phyloP scores from a whole-genome alignment of 108 stramenopile species.

The Cyclotella cryptica region DNA sequence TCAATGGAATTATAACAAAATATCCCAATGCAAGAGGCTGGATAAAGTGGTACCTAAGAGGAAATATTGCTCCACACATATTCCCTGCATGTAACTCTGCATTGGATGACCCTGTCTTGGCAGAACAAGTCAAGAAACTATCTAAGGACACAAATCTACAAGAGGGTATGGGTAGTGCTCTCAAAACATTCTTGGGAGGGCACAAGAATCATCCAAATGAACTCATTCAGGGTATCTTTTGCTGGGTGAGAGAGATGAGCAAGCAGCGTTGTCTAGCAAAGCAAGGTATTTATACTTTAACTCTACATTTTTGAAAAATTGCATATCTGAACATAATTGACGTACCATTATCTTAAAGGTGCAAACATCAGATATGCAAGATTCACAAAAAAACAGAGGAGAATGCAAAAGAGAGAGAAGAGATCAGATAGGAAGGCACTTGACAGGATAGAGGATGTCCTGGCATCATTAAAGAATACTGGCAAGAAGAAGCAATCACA shows the following conservation, averaged over 20 bases:
- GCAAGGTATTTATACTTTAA: neutral
- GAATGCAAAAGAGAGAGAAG: neutral
- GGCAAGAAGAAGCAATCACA: neutral
- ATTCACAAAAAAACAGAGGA: neutral
- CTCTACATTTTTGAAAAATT: no score
- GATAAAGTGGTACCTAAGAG: constrained; percentile 1
- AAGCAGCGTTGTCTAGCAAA: neutral
- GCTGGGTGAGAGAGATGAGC: neutral
- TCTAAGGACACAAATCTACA: neutral
- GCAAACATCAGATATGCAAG: neutral
- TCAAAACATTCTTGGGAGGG: neutral
- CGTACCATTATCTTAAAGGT: neutral
- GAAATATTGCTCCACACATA: neutral
- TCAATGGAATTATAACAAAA: neutral
- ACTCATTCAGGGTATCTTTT: neutral
- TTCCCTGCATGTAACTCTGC: constrained; percentile 7
- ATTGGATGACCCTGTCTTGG: neutral
- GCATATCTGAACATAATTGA: no score
- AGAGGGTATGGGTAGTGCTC: neutral
- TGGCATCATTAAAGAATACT: neutral
- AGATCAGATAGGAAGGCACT: constrained; percentile 4
- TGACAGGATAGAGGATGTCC: neutral
- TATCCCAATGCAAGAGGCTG: neutral
- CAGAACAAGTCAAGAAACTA: neutral
- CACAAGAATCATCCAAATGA: neutral